Evolutionary conservation across 805 yeast genomes (phyloP).

Genomic region (Yamadazyma laniorum): DNA sequence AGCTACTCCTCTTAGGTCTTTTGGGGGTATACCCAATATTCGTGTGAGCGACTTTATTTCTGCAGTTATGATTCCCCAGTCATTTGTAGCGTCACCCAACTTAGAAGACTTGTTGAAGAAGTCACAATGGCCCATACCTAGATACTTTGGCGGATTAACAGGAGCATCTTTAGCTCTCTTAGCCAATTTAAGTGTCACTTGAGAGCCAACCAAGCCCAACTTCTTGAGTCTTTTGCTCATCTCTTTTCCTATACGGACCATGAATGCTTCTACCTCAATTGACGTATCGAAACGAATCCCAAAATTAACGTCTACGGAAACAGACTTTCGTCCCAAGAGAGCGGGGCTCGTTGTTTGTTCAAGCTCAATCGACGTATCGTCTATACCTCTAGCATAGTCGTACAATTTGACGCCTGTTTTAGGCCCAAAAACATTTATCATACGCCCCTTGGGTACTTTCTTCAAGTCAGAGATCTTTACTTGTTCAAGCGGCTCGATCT

Average conservation of each 20-base stretch:
- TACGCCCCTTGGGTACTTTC: conserved; percentile 25
- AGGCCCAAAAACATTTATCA: conserved; percentile 57
- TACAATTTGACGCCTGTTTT: conserved; percentile 67
- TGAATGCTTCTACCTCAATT: conserved; percentile 62
- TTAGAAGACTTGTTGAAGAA: conserved; percentile 55
- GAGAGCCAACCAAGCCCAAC: conserved; percentile 50
- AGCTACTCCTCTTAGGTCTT: conserved; percentile 77
- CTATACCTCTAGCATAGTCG: conserved; percentile 65
- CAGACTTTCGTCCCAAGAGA: conserved; percentile 60
- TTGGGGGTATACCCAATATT: conserved; percentile 55
- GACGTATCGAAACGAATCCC: conserved; percentile 73
- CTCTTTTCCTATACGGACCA: conserved; percentile 58
- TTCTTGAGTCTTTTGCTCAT: conserved; percentile 51
- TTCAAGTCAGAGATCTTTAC: conserved; percentile 41
- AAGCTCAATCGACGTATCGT: conserved; percentile 58
- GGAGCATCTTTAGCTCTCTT: conserved; percentile 67
- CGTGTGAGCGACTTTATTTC: conserved; percentile 59
- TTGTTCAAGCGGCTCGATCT: conserved; percentile 17
- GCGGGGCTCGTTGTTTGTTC: conserved; percentile 40
- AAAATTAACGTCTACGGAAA: conserved; percentile 88
- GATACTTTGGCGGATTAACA: conserved; percentile 66
- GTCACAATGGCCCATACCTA: conserved; percentile 86
- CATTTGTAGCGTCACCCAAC: conserved; percentile 61
- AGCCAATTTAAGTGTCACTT: conserved; percentile 64
- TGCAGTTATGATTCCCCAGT: conserved; percentile 56